Evolutionary conservation across 176 grass and related monocot genomes (phyloP), one percentile per base, ranked within the genome.

Genomic region (Tillandsia leiboldiana): DNA sequence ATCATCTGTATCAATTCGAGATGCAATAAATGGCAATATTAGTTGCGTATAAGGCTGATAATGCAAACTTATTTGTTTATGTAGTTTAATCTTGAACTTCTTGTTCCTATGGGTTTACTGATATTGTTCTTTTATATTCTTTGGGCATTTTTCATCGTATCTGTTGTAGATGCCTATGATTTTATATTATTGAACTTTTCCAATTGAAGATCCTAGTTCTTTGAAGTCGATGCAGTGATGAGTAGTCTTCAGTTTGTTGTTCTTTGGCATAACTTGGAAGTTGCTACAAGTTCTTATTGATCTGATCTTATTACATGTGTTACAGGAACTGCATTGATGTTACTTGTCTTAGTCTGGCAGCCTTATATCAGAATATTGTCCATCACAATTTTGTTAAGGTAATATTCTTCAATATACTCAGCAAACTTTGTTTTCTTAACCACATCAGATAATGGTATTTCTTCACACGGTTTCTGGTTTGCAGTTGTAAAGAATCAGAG

Each of bases 291-390:
- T 70, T 53, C 50, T 70, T 20, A 70, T 27, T 51, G 49, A 26
- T 14, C 70, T 49, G 64, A 42, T 62, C 20, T 2, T 64, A 13
- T 61, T 29, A 64, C 64, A 67, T 14, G 66, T 24, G 75, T 73
- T 66, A 64, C 79, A 97, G 94, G 94, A 24, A 92, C 75, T 82
- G 94, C 77, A 68, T 71, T 85, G 67, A 97, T 92, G 84, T 73
- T 97, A 70, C 83, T 97, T 78, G 79, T 90, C 74, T 75, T 97
- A 83, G 79, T 97, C 28, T 97, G 89, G 89, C 83, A 87, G 48
- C 84, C 82, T 75, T 78, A 90, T 83, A 22, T 87, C 70, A 66
- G 72, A 3, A 69, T 85, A 77, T 67, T 87, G 78, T 97, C 94
- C 26, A 23, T 92, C 69, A 83, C 74, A 33, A 13, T 92, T 49